phyloP scores from a whole-genome alignment of 257 asterid species.

The Gentiana straminea region DNA sequence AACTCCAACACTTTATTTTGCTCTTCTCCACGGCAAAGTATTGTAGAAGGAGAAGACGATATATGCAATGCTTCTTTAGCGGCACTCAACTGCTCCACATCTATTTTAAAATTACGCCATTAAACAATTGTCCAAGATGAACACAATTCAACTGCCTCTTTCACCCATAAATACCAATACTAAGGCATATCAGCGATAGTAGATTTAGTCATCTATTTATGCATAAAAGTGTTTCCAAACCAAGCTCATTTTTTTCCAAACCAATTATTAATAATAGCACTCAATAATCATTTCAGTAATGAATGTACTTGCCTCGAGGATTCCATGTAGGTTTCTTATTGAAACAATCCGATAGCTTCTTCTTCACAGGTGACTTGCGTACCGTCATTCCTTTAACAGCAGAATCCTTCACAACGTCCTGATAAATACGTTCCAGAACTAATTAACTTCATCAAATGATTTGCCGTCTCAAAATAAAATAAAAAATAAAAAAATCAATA shows the following conservation, averaged over 20 bases:
- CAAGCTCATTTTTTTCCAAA: too few species aligned
- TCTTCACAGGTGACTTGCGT: conserved; percentile 36
- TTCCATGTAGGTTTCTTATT: conserved; percentile 50
- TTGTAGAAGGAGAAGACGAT: conserved; percentile 50
- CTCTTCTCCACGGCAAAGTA: conserved; percentile 71
- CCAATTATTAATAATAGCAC: background rate
- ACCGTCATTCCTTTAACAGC: conserved; percentile 12
- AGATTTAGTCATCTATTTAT: too few species aligned
- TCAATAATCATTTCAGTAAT: background rate
- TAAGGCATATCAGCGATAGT: too few species aligned
- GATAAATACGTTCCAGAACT: background rate
- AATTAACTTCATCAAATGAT: conserved; percentile 3
- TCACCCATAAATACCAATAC: background rate
- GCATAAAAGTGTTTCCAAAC: too few species aligned
- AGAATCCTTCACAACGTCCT: conserved; percentile 32
- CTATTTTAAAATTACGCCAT: conserved; percentile 20
- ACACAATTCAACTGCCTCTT: too few species aligned
- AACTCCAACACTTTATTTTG: conserved; percentile 57
- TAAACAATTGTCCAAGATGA: too few species aligned
- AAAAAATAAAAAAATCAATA: background rate
- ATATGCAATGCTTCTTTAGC: conserved; percentile 82
- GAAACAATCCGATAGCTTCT: conserved; percentile 29
- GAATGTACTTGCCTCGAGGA: conserved; percentile 45
- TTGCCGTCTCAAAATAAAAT: background rate
- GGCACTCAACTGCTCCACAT: conserved; percentile 50